These are phyloP conservation scores for Amylocarpus encephaloides DNA, from an alignment of 2,329 filamentous ascomycete genomes.

Conservation along the genomic window DNA sequence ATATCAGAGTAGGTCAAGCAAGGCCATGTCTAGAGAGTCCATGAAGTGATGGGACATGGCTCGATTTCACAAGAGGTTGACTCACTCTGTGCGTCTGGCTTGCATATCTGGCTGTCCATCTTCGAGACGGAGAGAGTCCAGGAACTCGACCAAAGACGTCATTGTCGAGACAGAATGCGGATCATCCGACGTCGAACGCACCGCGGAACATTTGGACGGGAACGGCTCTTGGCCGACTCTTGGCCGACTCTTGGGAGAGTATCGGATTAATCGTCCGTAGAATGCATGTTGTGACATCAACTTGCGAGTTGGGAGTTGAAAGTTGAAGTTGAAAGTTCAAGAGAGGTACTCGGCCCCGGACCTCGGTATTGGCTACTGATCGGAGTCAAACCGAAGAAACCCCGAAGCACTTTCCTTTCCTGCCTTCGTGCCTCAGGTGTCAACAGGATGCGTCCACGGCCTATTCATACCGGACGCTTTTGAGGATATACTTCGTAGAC, in stretches of 20 bases:
- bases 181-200: neutral
- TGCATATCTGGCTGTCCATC: slow-evolving; percentile 12
- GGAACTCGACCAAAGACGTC: slow-evolving; percentile 3
- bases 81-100: slow-evolving; percentile 17
- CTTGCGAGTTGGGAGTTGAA: no score
- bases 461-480: no score
- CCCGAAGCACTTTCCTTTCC: no score
- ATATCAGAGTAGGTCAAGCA: neutral
- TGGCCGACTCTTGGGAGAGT: neutral
- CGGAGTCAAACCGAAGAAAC: no score
- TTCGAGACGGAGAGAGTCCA: slow-evolving; percentile 12
- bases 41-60: neutral
- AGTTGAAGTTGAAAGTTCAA: no score
- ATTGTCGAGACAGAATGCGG: neutral
- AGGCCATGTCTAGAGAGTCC: neutral
- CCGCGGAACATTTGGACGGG: neutral
- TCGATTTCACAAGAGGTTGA: neutral
- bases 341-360: no score
- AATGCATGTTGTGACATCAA: no score
- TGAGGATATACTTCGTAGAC: no score
- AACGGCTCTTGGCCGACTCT: neutral
- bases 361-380: no score
- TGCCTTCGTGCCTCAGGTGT: no score
- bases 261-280: no score
- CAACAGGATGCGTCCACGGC: no score